Evolutionary conservation across 1,284 basidiomycete species (phyloP), one percentile per base, ranked within the genome.

Genomic region (Heterobasidion parviporum): DNA sequence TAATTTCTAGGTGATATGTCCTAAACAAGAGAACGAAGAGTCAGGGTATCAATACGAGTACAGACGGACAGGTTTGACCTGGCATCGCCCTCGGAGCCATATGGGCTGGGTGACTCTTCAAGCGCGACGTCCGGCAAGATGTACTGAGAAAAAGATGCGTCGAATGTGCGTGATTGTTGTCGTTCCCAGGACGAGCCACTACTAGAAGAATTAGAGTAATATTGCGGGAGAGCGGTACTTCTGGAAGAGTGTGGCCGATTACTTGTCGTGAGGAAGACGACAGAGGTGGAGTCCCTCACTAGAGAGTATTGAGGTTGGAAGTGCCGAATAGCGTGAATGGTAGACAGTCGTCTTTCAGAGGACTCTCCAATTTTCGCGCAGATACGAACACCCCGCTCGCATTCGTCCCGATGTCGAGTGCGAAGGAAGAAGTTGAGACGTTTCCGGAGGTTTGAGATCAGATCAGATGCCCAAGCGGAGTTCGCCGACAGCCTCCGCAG

Each of bases 1-100:
- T 77, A 57, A 92, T 80, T 65, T 88, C 82, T 9, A 92, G 79
- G 52, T 83, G 78, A 67, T 91, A 92, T 2, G 81, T 76, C 71
- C 87, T 89, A 45, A 8, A 50, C 44, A 8, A 20, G 50, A 45
- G 53, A 14, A 54, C 48, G 55, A 44, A 16, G 12, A 14, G 32
- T 43, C 43, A 34, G 26, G 36, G 8, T 5, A 4, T 26, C 26
- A 36, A 33, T 51, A 35, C 32, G 2, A 34, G 15, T 38, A n/a
- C 16, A 51, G 34, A 36, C 10, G 15, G 32, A 33, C 26, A 26
- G 26, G 26, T 5, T 53, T 56, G 54, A 56, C 64, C 56, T 61
- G 44, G 57, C 38, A 32, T 55, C 53, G 46, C 54, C 53, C 4
- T 44, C 54, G 16, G 59, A 18, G 36, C 53, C 46, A 38, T 60